These are phyloP conservation scores for Penicillium taxi DNA, from an alignment of 495 filamentous ascomycete species.

Conservation along the genomic window DNA sequence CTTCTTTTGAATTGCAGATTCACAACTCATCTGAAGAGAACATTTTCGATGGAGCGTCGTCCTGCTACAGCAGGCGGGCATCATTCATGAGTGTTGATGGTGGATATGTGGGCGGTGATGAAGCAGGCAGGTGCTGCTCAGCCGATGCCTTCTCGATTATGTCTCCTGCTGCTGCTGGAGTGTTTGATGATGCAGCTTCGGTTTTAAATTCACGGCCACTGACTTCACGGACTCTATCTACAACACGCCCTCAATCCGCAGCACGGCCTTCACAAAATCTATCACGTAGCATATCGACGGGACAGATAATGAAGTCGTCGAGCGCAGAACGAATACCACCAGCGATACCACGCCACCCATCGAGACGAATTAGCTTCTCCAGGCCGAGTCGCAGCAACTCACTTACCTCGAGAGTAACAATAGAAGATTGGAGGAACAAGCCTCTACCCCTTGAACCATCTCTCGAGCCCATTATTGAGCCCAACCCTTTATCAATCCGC, in stretches of 20 bases:
- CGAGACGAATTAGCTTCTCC: too few species aligned
- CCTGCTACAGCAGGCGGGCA: slow-evolving; percentile 30
- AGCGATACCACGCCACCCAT: too few species aligned
- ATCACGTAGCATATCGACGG: too few species aligned
- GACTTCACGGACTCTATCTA: slow-evolving; percentile 2
- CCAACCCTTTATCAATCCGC: slow-evolving; percentile 7
- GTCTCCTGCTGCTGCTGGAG: slow-evolving; percentile 32
- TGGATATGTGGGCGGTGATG: background rate
- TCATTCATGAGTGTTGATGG: slow-evolving; percentile 26
- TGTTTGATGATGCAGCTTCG: slow-evolving; percentile 34
- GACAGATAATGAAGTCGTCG: too few species aligned
- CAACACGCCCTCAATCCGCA: too few species aligned
- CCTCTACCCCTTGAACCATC: slow-evolving; percentile 46
- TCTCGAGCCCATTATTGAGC: slow-evolving; percentile 28
- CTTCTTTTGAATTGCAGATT: background rate
- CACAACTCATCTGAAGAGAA: background rate
- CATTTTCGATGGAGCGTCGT: slow-evolving; percentile 23
- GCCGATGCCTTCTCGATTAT: slow-evolving; percentile 29
- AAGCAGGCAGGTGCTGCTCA: slow-evolving; percentile 7
- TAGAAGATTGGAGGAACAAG: slow-evolving; percentile 30
- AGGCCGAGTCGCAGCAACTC: background rate
- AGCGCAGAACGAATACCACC: too few species aligned
- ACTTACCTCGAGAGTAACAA: background rate
- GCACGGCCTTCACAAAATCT: too few species aligned
- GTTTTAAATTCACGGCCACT: background rate